Evolutionary conservation across 805 yeast species (phyloP), one percentile per base, ranked within the genome.

Genomic region (Saitoella complicata): DNA sequence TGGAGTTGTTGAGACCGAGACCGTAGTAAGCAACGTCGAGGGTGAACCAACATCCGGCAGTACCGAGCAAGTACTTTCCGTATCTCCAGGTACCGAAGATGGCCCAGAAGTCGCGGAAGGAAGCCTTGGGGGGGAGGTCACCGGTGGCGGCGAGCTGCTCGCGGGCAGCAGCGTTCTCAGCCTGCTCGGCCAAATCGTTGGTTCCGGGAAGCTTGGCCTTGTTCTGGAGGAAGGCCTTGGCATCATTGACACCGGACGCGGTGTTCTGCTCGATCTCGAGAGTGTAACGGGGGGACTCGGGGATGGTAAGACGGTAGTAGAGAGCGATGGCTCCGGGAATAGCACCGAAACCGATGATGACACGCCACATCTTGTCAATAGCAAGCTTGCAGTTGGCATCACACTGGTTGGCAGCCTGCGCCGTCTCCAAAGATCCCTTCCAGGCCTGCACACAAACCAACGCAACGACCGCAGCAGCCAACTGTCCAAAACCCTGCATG

Each of bases 401-500:
- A 73, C 95, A 85, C 57, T 71, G 71, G 35, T 70, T 64, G 51
- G 76, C 70, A 42, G 69, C 55, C 53, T 68, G 63, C 38, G 82
- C 85, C 45, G 53, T 59, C 44, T 66, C 66, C 53, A 85, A 67
- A 37, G 69, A 69, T 52, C 67, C 62, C 62, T 80, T 83, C 72
- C 80, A 86, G 56, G 76, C 94, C 46, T 79, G 80, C 53, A 83
- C 80, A 58, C 76, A 71, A 47, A 82, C 58, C 49, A 85, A 66
- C 46, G 94, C 83, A 55, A 85, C 82, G 52, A 85, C 69, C 74
- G 94, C 94, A 49, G 85, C 94, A 12, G 77, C 58, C 49, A 86
- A 73, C 69, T 87, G 96, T 64, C 96, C 96, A 77, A 91, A 76
- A 65, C 95, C 96, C 69, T 87, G 96, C 70, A 86, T 86, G 47